Evolutionary conservation across 2,329 filamentous ascomycete genomes (phyloP).

Genomic region (Penicillium sp.): DNA sequence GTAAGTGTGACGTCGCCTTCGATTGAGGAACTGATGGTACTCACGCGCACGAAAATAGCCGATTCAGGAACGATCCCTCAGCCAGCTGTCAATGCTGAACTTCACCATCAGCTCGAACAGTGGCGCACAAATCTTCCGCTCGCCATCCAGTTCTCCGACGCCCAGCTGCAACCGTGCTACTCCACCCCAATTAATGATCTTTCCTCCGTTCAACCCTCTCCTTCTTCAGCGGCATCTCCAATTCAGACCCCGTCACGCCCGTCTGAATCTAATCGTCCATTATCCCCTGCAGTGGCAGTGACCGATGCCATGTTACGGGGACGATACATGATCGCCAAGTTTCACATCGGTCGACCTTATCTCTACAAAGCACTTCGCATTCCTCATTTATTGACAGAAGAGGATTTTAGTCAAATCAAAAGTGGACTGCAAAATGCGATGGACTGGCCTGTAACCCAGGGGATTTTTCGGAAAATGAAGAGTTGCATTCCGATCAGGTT

Average conservation of each 20-base stretch:
- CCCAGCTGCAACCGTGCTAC: constrained; percentile 9
- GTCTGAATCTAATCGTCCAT: constrained; percentile 17
- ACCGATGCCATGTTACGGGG: constrained; percentile 36
- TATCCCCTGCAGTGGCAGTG: constrained; percentile 31
- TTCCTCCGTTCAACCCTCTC: constrained; percentile 18
- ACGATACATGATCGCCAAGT: constrained; percentile 35
- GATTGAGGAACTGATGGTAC: neutral
- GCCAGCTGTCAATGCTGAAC: constrained; percentile 46
- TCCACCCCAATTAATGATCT: constrained; percentile 14
- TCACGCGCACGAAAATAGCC: constrained; percentile 17
- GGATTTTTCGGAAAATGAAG: constrained; percentile 38
- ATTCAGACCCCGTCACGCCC: constrained; percentile 16
- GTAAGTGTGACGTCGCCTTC: constrained; percentile 16
- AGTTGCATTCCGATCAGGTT: constrained; percentile 40
- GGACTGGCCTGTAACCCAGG: constrained; percentile 37
- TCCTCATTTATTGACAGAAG: constrained; percentile 31
- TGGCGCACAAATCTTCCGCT: constrained; percentile 49
- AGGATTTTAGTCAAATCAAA: constrained; percentile 36
- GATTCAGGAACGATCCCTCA: constrained; percentile 43
- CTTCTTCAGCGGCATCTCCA: constrained; percentile 17
- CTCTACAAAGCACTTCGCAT: constrained; percentile 40
- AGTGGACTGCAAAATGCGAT: constrained; percentile 37
- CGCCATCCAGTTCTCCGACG: constrained; percentile 42
- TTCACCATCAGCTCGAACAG: constrained; percentile 51
- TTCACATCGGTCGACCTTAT: constrained; percentile 39